These are phyloP conservation scores for Phialophora tarda DNA, from an alignment of 2,329 filamentous ascomycete genomes.

Conservation along the genomic window DNA sequence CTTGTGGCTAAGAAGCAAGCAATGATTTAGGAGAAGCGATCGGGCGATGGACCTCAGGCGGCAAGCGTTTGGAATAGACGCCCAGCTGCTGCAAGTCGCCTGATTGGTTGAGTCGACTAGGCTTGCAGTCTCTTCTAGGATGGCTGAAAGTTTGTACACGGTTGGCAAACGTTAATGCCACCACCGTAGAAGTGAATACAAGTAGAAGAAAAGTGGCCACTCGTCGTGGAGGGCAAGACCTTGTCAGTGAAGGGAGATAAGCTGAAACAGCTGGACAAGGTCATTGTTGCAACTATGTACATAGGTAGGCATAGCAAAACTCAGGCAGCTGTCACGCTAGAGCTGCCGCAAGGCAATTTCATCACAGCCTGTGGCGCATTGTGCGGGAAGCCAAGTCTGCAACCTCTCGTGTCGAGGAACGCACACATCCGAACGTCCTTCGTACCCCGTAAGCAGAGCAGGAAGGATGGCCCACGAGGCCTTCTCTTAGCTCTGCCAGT, in stretches of 20 bases:
- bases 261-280: not conserved
- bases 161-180: too few relatives aligned
- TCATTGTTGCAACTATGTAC: too few relatives aligned
- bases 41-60: not conserved
- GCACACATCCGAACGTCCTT: not conserved
- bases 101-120: not conserved
- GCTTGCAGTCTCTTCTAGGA: too few relatives aligned
- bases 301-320: too few relatives aligned
- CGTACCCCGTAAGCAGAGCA: not conserved
- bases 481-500: too few relatives aligned
- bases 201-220: too few relatives aligned
- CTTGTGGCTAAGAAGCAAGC: too few relatives aligned
- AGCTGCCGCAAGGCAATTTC: not conserved
- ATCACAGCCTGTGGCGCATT: not conserved
- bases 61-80: not conserved
- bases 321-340: too few relatives aligned
- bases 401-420: not conserved
- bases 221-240: too few relatives aligned
- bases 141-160: too few relatives aligned
- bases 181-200: too few relatives aligned
- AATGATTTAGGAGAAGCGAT: not conserved
- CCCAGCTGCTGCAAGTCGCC: too few relatives aligned
- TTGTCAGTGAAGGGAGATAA: not conserved
- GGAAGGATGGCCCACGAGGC: not conserved
- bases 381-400: not conserved